Percentiles rank a stretch among this genome's conserved stretches.
These are phyloP conservation scores for Yamadazyma jaroonii DNA, from an alignment of 1,139 yeast species.

Conservation along the genomic window DNA sequence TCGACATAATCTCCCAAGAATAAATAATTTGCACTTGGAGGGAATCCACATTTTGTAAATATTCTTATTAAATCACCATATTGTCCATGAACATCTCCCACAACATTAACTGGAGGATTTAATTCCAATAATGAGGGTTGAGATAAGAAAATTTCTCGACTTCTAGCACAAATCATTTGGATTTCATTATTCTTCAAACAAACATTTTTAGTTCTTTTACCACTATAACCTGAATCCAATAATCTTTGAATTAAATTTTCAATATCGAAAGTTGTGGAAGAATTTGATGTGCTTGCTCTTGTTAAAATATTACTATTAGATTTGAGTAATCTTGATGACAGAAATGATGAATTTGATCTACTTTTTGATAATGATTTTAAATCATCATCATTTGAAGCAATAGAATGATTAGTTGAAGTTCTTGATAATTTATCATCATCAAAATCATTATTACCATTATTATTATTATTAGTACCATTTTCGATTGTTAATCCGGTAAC, in stretches of 20 bases:
- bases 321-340: slow-evolving; percentile 13
- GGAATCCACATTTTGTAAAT: slow-evolving; percentile 95
- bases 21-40: slow-evolving; percentile 91
- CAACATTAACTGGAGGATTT: slow-evolving; percentile 94
- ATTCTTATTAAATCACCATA: slow-evolving; percentile 86
- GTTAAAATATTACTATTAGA: slow-evolving; percentile 14
- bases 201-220: slow-evolving; percentile 84
- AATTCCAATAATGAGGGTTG: slow-evolving; percentile 89
- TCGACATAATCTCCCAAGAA: slow-evolving; percentile 96
- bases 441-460: not conserved
- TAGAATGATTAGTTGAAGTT: slow-evolving; percentile 38
- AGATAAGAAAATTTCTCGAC: slow-evolving; percentile 81
- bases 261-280: slow-evolving; percentile 54
- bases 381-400: slow-evolving; percentile 10
- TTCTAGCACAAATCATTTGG: slow-evolving; percentile 77
- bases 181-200: slow-evolving; percentile 88
- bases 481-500: slow-evolving; percentile 12
- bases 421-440: slow-evolving; percentile 16
- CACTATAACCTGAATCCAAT: slow-evolving; percentile 93
- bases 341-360: slow-evolving; percentile 16
- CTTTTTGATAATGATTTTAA: slow-evolving; percentile 13
- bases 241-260: slow-evolving; percentile 88
- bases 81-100: slow-evolving; percentile 98
- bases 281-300: slow-evolving; percentile 11
- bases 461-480: not conserved